Conservation (phyloP, 78 protist species). For the Dictyostelium firmibasis region DNA sequence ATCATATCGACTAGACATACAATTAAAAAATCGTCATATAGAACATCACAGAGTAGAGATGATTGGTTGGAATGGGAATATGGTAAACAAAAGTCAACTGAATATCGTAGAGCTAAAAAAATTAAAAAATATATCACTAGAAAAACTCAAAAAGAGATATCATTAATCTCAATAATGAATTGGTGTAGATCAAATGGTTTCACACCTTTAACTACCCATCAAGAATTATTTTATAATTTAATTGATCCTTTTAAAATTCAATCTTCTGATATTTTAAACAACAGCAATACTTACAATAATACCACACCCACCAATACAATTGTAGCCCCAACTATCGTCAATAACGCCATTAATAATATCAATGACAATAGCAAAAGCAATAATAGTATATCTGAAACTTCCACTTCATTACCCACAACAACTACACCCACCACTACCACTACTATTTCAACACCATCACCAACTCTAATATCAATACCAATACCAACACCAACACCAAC, state of each 20-base stretch:
- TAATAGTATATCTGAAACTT: too few species aligned
- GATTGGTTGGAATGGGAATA: conserved; percentile 41
- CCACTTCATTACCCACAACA: too few species aligned
- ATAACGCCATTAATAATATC: background rate
- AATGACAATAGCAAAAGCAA: background rate
- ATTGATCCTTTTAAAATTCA: background rate
- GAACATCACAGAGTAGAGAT: background rate
- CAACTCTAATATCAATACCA: background rate
- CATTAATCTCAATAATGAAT: background rate
- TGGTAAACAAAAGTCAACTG: conserved; percentile 65
- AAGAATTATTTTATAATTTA: background rate
- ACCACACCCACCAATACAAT: background rate
- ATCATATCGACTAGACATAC: background rate
- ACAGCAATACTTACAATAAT: background rate
- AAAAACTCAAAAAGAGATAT: background rate
- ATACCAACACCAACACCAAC: background rate
- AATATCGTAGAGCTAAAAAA: conserved; percentile 28
- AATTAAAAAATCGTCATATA: conserved; percentile 1
- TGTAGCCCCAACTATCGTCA: background rate
- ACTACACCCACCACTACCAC: background rate
- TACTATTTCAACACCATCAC: background rate
- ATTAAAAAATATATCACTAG: background rate
- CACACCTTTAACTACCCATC: conserved; percentile 29
- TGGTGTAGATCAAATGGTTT: conserved; percentile 36
- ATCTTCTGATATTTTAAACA: background rate